These are phyloP conservation scores for Lunasporangiospora selenospora DNA, from an alignment of 192 early-diverging fungal genomes.

Conservation along the genomic window DNA sequence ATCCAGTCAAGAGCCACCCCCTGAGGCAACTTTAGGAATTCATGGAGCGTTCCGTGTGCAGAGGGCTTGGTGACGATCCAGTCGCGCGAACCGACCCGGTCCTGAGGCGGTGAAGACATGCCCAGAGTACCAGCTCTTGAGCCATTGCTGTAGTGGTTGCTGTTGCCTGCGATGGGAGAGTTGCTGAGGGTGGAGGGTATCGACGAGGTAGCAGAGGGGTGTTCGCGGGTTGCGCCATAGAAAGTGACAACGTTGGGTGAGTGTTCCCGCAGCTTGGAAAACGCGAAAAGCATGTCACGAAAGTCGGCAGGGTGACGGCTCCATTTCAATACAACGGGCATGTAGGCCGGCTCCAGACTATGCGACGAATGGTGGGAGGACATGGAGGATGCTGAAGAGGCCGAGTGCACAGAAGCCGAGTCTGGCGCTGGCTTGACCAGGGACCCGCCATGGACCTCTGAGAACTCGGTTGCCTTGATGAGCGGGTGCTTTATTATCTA, in stretches of 20 bases:
- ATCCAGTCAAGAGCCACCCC: slow-evolving; percentile 44
- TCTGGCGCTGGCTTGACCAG: slow-evolving; percentile 19
- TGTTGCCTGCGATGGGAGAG: slow-evolving; percentile 8
- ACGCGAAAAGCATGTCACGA: slow-evolving; percentile 40
- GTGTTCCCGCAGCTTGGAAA: slow-evolving; percentile 33
- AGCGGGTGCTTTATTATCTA: slow-evolving; percentile 49
- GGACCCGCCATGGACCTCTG: slow-evolving; percentile 41
- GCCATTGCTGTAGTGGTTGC: background rate
- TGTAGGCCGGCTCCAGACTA: slow-evolving; percentile 26
- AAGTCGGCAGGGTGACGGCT: slow-evolving; percentile 40
- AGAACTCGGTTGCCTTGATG: slow-evolving; percentile 48
- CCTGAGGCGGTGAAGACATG: slow-evolving; percentile 12
- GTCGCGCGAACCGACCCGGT: slow-evolving; percentile 10
- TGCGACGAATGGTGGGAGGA: slow-evolving; percentile 5
- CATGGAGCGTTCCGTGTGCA: slow-evolving; percentile 41
- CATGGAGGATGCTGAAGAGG: slow-evolving; percentile 10
- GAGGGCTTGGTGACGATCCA: slow-evolving; percentile 48
- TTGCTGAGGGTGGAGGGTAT: background rate
- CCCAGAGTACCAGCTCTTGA: slow-evolving; percentile 21
- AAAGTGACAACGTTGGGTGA: slow-evolving; percentile 37
- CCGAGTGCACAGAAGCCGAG: slow-evolving; percentile 30
- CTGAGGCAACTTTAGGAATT: slow-evolving; percentile 37
- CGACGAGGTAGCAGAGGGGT: slow-evolving; percentile 14
- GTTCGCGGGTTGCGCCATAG: slow-evolving; percentile 41
- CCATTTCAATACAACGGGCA: slow-evolving; percentile 40